phyloP scores from a whole-genome alignment of 1,284 basidiomycete species.

The Tranzscheliella williamsii region DNA sequence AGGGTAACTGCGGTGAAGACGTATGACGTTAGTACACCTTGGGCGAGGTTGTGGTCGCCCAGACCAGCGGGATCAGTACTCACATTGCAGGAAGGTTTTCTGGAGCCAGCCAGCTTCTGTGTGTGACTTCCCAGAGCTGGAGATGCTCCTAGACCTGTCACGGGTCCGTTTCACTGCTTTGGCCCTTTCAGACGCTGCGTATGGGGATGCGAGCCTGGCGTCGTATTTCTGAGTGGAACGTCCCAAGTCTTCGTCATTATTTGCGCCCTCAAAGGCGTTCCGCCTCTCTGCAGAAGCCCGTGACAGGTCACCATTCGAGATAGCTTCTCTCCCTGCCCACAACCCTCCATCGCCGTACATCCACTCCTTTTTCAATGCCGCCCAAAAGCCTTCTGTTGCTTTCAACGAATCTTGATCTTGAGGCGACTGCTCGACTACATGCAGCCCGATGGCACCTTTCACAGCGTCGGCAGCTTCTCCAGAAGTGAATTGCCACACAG shows the following conservation, averaged over 20 bases:
- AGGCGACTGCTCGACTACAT: constrained; percentile 1
- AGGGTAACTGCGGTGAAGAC: constrained; percentile 18
- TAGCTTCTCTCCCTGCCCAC: constrained; percentile 3
- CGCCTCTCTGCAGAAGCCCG: neutral
- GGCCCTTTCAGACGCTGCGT: neutral
- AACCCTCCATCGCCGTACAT: constrained; percentile 38
- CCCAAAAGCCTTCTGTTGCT: constrained; percentile 35
- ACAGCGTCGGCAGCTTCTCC: constrained; percentile 32
- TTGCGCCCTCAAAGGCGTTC: neutral
- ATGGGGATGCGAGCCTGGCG: constrained; percentile 12
- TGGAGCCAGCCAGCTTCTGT: constrained; percentile 16
- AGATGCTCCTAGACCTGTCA: neutral
- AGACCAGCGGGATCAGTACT: too few species aligned
- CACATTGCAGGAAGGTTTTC: constrained; percentile 29
- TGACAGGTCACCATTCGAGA: too few species aligned
- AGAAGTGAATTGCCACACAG: constrained; percentile 33
- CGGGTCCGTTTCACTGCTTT: neutral
- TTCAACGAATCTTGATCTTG: constrained; percentile 1
- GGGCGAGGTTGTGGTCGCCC: neutral
- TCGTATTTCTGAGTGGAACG: constrained; percentile 13
- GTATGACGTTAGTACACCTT: too few species aligned
- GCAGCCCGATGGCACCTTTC: constrained; percentile 14
- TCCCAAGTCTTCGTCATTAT: too few species aligned
- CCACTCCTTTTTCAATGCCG: constrained; percentile 32
- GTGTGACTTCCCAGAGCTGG: neutral